These are phyloP conservation scores for Penicillium sp. DNA, from an alignment of 2,329 filamentous ascomycete genomes.

Conservation along the genomic window DNA sequence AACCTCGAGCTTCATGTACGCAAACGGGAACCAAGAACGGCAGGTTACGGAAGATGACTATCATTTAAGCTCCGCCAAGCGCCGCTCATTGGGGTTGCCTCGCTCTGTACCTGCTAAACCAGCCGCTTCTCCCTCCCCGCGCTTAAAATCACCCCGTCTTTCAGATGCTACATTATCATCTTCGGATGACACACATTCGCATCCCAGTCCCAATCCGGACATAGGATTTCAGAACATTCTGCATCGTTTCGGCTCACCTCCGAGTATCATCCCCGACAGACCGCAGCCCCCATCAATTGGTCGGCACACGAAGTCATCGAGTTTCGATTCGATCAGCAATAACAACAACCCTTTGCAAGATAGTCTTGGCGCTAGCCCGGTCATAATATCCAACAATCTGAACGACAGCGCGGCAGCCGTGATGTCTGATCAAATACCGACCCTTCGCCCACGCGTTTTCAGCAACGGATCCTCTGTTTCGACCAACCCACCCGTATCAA, in stretches of 20 bases:
- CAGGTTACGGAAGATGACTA: slow-evolving; percentile 21
- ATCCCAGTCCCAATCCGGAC: slow-evolving; percentile 23
- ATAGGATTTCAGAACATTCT: slow-evolving; percentile 16
- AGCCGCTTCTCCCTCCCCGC: slow-evolving; percentile 26
- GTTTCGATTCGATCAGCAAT: slow-evolving; percentile 29
- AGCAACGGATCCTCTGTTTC: slow-evolving; percentile 33
- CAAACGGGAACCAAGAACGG: slow-evolving; percentile 36
- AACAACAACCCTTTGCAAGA: slow-evolving; percentile 15
- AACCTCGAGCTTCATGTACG: slow-evolving; percentile 35
- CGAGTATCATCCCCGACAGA: slow-evolving; percentile 18
- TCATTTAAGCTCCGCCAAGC: slow-evolving; percentile 18
- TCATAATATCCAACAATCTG: slow-evolving; percentile 27
- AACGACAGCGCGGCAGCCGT: slow-evolving; percentile 18
- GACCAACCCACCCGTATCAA: slow-evolving; percentile 39
- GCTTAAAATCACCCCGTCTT: slow-evolving; percentile 30
- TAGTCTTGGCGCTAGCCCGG: slow-evolving; percentile 29
- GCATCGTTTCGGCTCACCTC: slow-evolving; percentile 20
- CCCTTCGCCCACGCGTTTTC: slow-evolving; percentile 29
- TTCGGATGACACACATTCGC: slow-evolving; percentile 21
- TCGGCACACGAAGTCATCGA: slow-evolving; percentile 33
- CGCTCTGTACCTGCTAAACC: slow-evolving; percentile 24
- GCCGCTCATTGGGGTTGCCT: slow-evolving; percentile 31
- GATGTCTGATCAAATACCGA: slow-evolving; percentile 27
- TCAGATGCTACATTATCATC: slow-evolving; percentile 23
- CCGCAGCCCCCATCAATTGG: slow-evolving; percentile 15